A percentile compares a stretch with the other conserved stretches of the same genome.
These are phyloP conservation scores for Vitis vinifera DNA, from an alignment of 164 flowering plant genomes.

Conservation along the genomic window ASM3070453v1 NC_081808.1:20414501-20415000, in stretches of 20 bases:
- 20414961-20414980: no score
- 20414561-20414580: no score
- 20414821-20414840: not conserved
- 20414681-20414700: not conserved
- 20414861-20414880: not conserved
- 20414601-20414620: no score
- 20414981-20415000: not conserved
- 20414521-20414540: no score
- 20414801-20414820: constrained; percentile 9
- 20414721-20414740: not conserved
- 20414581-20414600: no score
- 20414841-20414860: not conserved
- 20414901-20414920: no score
- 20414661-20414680: not conserved
- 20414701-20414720: not conserved
- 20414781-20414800: constrained; percentile 7
- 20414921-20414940: no score
- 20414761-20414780: not conserved
- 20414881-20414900: no score
- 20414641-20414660: not conserved
- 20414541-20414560: no score
- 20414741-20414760: not conserved
- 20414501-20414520: no score
- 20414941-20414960: no score
- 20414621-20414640: not conserved